phyloP scores from a whole-genome alignment of 352 stramenopile genomes.

The Pythium aquatile region DNA sequence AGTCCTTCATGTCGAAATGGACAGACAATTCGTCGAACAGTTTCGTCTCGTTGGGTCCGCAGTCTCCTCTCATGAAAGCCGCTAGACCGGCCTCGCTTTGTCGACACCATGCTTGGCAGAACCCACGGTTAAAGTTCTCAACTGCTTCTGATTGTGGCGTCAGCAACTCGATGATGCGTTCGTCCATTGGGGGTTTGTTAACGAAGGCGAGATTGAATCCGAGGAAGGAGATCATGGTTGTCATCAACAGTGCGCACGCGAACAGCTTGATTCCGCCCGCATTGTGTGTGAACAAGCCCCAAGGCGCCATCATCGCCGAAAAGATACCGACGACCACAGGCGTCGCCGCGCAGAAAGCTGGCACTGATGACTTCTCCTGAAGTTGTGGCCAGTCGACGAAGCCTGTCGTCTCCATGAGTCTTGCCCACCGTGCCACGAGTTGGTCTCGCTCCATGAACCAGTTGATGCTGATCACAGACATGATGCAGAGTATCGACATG shows the following conservation, averaged over 20 bases:
- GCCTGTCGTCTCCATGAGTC: neutral
- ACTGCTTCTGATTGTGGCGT: neutral
- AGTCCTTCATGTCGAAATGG: no score
- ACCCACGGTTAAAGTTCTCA: neutral
- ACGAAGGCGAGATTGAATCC: no score
- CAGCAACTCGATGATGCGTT: neutral
- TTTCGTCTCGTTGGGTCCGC: neutral
- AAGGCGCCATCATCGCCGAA: no score
- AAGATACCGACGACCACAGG: no score
- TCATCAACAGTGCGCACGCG: no score
- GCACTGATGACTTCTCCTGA: neutral
- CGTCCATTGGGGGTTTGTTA: no score
- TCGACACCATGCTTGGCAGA: neutral
- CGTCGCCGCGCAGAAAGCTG: no score
- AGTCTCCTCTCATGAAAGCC: neutral
- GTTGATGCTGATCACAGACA: neutral
- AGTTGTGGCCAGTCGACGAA: neutral
- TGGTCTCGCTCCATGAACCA: neutral
- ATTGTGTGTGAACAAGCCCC: no score
- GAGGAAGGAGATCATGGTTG: no score
- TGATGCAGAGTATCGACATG: no score
- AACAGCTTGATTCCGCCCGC: no score
- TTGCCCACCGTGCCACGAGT: neutral
- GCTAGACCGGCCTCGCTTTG: neutral
- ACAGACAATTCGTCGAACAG: neutral